These are phyloP conservation scores for Candida hispaniensis DNA, from an alignment of 805 yeast species.

Conservation along the genomic window DNA sequence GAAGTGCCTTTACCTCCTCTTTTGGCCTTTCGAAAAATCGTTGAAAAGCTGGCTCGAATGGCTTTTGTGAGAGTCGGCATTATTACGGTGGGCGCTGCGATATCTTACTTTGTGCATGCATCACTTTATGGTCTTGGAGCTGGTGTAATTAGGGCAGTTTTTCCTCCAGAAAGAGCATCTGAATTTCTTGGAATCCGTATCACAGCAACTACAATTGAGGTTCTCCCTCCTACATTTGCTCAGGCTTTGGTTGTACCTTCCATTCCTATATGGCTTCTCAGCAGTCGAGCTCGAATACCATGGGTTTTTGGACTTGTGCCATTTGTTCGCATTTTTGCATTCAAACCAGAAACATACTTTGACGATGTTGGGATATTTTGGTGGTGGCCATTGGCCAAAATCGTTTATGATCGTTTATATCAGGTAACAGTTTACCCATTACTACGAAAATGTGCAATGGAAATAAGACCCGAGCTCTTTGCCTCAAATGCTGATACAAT, in stretches of 20 bases:
- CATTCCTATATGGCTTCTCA: constrained; percentile 4
- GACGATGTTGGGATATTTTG: constrained; percentile 11
- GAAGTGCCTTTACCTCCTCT: constrained; percentile 9
- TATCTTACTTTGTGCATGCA: constrained; percentile 8
- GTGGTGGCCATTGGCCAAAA: constrained; percentile 10
- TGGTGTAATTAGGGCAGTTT: constrained; percentile 4
- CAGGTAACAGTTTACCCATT: constrained; percentile 6
- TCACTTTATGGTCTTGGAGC: constrained; percentile 11
- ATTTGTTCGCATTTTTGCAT: constrained; percentile 4
- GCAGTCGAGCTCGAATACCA: constrained; percentile 3
- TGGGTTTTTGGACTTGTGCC: constrained; percentile 1
- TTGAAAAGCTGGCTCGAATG: constrained; percentile 12
- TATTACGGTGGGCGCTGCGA: constrained; percentile 13
- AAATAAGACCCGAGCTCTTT: constrained; percentile 13
- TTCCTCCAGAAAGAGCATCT: constrained; percentile 9
- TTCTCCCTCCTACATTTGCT: constrained; percentile 11
- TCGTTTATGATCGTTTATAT: constrained; percentile 8
- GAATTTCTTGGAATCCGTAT: constrained; percentile 13
- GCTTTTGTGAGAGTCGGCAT: constrained; percentile 7
- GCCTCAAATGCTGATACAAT: constrained; percentile 2
- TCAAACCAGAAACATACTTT: constrained; percentile 7
- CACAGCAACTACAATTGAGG: constrained; percentile 11
- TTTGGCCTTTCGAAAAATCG: constrained; percentile 7
- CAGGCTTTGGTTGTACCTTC: constrained; percentile 10
- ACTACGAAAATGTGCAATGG: constrained; percentile 5